Conservation (phyloP, 805 yeast genomes). For the Saccharomycopsis sp. region DNA sequence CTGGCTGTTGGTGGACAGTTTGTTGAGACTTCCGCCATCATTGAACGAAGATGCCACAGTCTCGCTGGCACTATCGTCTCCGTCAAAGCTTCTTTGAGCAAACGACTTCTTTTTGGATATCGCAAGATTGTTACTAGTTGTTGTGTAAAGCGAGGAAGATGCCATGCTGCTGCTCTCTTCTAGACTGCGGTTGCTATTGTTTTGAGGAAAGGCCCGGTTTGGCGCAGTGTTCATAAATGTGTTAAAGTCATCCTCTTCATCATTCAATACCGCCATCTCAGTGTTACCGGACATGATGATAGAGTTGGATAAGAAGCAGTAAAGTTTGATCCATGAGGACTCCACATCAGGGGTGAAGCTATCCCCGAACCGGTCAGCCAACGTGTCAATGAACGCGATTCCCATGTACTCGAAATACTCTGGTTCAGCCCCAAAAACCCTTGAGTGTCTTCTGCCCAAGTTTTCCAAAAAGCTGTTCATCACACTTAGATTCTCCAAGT, state of each 20-base stretch:
- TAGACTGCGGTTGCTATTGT: too few species aligned
- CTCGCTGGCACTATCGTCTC: constrained; percentile 8
- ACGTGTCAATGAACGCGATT: constrained; percentile 46
- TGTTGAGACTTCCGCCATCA: too few species aligned
- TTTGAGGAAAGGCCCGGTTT: neutral
- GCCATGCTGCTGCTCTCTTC: too few species aligned
- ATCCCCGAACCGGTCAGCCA: constrained; percentile 38
- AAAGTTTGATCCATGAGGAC: constrained; percentile 25
- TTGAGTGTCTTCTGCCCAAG: constrained; percentile 45
- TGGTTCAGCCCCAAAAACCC: constrained; percentile 48
- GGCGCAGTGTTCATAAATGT: neutral
- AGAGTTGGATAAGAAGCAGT: constrained; percentile 25
- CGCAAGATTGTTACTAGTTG: too few species aligned
- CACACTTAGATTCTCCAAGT: constrained; percentile 39
- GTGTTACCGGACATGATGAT: constrained; percentile 9
- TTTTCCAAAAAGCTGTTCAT: constrained; percentile 42
- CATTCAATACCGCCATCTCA: constrained; percentile 6
- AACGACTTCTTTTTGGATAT: constrained; percentile 4
- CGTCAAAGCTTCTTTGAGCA: neutral
- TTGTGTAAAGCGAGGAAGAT: too few species aligned
- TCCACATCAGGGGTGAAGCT: constrained; percentile 18
- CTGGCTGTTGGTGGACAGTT: too few species aligned
- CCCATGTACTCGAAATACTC: constrained; percentile 50
- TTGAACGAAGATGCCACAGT: too few species aligned
- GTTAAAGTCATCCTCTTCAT: constrained; percentile 12